These are phyloP conservation scores for Apostasia ramifera DNA, from an alignment of 106 monocot species.

Conservation along the genomic window DNA sequence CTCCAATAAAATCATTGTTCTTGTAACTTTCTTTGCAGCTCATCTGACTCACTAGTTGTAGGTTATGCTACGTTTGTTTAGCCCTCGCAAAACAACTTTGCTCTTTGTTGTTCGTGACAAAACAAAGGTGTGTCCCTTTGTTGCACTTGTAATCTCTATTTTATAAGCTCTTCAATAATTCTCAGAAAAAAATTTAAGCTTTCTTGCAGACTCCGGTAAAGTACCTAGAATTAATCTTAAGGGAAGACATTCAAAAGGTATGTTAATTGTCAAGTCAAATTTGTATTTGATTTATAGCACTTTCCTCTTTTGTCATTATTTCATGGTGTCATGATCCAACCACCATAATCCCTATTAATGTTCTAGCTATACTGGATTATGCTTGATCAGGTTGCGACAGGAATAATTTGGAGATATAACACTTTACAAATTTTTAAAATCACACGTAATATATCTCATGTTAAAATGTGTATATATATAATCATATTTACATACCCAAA, in stretches of 20 bases:
- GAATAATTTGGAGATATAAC: too few relatives aligned
- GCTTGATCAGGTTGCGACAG: too few relatives aligned
- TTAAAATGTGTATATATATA: too few relatives aligned
- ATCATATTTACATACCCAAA: too few relatives aligned
- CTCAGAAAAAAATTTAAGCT: too few relatives aligned
- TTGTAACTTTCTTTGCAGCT: background rate
- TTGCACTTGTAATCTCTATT: background rate
- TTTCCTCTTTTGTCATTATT: constrained; percentile 2
- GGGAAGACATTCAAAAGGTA: constrained; percentile 69
- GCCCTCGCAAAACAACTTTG: constrained; percentile 54
- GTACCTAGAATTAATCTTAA: constrained; percentile 37
- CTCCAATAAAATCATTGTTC: background rate
- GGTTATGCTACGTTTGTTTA: constrained; percentile 73
- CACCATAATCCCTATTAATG: too few relatives aligned
- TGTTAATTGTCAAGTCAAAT: background rate
- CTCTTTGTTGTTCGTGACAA: constrained; percentile 73
- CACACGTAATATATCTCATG: too few relatives aligned
- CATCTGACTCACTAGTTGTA: background rate
- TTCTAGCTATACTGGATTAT: too few relatives aligned
- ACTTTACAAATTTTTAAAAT: too few relatives aligned
- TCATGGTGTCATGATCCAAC: too few relatives aligned
- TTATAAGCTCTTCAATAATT: background rate
- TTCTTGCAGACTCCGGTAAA: constrained; percentile 47
- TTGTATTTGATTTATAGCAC: background rate
- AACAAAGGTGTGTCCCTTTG: constrained; percentile 41